phyloP scores from a whole-genome alignment of 371 early-diverging fungal species.

The Mortierella sp. region DNA sequence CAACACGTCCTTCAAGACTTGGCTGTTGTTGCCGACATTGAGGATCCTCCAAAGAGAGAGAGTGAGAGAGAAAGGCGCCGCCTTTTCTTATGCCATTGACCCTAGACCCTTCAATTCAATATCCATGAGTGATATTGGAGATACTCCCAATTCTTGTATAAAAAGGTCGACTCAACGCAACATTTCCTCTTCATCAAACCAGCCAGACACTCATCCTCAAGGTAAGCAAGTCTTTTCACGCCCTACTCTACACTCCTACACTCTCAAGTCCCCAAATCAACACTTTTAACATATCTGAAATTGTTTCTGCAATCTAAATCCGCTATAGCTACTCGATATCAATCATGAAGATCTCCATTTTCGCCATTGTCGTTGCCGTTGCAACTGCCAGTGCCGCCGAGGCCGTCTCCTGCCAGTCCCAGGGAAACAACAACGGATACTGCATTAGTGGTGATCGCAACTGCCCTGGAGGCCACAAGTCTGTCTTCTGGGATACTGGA shows the following conservation, averaged over 20 bases:
- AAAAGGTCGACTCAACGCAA: not conserved
- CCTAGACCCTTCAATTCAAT: too few species aligned
- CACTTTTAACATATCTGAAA: too few species aligned
- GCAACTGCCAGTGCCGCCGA: not conserved
- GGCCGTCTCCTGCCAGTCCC: constrained; percentile 8
- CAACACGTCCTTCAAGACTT: too few species aligned
- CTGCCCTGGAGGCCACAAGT: not conserved
- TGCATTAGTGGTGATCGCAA: constrained; percentile 4
- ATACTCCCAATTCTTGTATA: not conserved
- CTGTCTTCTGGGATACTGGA: constrained; percentile 18
- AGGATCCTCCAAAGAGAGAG: too few species aligned
- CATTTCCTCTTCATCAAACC: not conserved
- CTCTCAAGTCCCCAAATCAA: too few species aligned
- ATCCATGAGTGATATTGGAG: not conserved
- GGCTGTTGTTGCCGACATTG: too few species aligned
- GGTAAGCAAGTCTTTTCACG: not conserved
- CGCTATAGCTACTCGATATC: too few species aligned
- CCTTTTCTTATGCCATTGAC: too few species aligned
- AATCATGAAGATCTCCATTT: not conserved
- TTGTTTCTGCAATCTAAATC: too few species aligned
- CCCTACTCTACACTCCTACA: not conserved
- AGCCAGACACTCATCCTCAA: not conserved
- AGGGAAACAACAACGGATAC: constrained; percentile 1
- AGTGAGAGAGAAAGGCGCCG: not conserved
- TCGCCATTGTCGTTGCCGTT: not conserved